phyloP scores from a whole-genome alignment of 306 rosid species.

The Echinosophora koreensis region DNA sequence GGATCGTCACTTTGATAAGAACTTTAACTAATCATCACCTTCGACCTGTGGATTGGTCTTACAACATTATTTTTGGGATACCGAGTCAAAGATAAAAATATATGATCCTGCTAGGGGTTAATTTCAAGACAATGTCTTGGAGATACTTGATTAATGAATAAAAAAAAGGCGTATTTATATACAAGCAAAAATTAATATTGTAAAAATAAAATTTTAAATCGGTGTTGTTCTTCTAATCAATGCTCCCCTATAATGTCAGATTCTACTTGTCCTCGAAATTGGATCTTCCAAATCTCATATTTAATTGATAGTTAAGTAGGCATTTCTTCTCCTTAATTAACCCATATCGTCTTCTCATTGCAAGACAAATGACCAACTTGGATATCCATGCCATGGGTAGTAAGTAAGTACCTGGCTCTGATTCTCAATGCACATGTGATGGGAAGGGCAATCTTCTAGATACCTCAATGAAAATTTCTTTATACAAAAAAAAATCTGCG shows the following conservation, averaged over 20 bases:
- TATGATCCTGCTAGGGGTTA: too few species aligned
- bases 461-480: background rate
- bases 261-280: background rate
- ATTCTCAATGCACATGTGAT: constrained; percentile 43
- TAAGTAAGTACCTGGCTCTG: constrained; percentile 22
- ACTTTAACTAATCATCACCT: too few species aligned
- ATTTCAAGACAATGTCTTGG: too few species aligned
- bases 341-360: background rate
- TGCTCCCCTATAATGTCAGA: constrained; percentile 47
- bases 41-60: too few species aligned
- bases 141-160: background rate
- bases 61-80: too few species aligned
- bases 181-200: background rate
- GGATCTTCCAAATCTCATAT: constrained; percentile 50
- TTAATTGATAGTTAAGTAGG: constrained; percentile 34
- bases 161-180: background rate
- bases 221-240: background rate
- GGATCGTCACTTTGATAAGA: too few species aligned
- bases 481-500: constrained; percentile 29
- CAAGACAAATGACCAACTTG: constrained; percentile 26
- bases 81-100: too few species aligned
- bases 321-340: constrained; percentile 1
- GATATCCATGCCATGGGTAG: constrained; percentile 17
- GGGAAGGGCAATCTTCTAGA: background rate
- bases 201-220: constrained; percentile 19